phyloP scores from a whole-genome alignment of 225 moss, liverwort and hornwort genomes.

The Lunularia cruciata region DNA sequence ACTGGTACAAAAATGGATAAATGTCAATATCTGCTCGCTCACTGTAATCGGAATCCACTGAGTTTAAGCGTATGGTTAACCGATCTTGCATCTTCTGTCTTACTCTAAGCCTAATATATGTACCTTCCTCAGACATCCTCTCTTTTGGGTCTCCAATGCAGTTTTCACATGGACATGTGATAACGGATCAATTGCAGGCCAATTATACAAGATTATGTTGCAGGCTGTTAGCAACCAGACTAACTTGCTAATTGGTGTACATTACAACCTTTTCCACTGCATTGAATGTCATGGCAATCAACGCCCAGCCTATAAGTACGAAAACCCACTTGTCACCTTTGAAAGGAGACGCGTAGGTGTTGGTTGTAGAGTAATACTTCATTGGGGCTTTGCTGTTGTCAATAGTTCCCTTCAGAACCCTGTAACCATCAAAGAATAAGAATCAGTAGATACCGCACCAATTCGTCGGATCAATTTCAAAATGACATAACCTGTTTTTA shows the following conservation, averaged over 20 bases:
- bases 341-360: slow-evolving; percentile 48
- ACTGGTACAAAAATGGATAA: no score
- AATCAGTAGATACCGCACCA: no score
- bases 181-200: no score
- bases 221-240: not conserved
- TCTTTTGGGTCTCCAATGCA: not conserved
- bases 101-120: no score
- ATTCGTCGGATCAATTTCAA: no score
- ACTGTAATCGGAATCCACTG: no score
- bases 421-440: not conserved
- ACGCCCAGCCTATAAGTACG: slow-evolving; percentile 40
- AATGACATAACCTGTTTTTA: no score
- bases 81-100: no score
- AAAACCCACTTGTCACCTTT: slow-evolving; percentile 41
- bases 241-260: slow-evolving; percentile 4
- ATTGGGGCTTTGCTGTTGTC: slow-evolving; percentile 12
- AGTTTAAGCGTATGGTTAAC: no score
- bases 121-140: no score
- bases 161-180: no score
- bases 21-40: no score
- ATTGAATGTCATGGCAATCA: slow-evolving; percentile 38
- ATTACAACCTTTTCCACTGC: slow-evolving; percentile 33
- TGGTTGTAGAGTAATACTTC: slow-evolving; percentile 27
- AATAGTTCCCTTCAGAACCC: slow-evolving; percentile 35
- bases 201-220: not conserved